Percentiles rank a stretch among this genome's conserved stretches.
Evolutionary conservation across 2,329 filamentous ascomycete species (phyloP).

Genomic region (Capronia americana): DNA sequence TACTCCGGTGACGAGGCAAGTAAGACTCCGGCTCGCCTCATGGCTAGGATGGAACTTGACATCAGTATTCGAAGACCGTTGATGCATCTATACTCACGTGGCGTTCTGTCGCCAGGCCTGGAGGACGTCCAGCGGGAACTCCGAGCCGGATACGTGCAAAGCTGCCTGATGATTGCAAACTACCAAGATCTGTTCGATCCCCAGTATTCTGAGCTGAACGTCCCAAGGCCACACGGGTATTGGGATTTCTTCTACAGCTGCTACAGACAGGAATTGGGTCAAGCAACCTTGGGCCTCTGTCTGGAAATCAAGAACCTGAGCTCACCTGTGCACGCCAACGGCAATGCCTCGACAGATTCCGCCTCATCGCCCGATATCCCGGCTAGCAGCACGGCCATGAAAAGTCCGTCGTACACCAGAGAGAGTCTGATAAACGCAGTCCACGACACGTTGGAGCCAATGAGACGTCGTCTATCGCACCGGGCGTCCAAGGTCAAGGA

Average conservation of each 20-base stretch:
- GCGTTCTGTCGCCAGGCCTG: conserved; percentile 31
- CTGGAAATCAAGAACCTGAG: conserved; percentile 34
- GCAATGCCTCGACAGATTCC: not conserved
- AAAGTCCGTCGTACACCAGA: conserved; percentile 24
- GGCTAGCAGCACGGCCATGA: conserved; percentile 1
- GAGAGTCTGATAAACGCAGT: conserved; percentile 31
- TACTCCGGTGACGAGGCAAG: conserved; percentile 32
- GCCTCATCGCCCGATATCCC: not conserved
- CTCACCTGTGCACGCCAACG: not conserved
- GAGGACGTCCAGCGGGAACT: conserved; percentile 38
- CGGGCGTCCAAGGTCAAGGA: conserved; percentile 35
- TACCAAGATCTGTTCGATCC: conserved; percentile 47
- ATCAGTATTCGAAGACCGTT: conserved; percentile 43
- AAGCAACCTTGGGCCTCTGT: conserved; percentile 34
- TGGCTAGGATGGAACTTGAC: conserved; percentile 42
- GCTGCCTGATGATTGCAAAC: conserved; percentile 40
- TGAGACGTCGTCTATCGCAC: conserved; percentile 34
- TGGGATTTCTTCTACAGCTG: conserved; percentile 40
- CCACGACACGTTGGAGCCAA: conserved; percentile 35
- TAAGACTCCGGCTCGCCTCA: conserved; percentile 37
- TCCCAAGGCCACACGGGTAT: conserved; percentile 37
- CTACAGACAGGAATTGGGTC: conserved; percentile 35
- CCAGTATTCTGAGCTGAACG: conserved; percentile 41
- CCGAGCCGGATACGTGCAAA: conserved; percentile 40
- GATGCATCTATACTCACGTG: conserved; percentile 43